Percentiles rank a stretch among this genome's conserved stretches.
These are phyloP conservation scores for Epichloe gansuensis DNA, from an alignment of 2,329 filamentous ascomycete genomes.

Conservation along the genomic window DNA sequence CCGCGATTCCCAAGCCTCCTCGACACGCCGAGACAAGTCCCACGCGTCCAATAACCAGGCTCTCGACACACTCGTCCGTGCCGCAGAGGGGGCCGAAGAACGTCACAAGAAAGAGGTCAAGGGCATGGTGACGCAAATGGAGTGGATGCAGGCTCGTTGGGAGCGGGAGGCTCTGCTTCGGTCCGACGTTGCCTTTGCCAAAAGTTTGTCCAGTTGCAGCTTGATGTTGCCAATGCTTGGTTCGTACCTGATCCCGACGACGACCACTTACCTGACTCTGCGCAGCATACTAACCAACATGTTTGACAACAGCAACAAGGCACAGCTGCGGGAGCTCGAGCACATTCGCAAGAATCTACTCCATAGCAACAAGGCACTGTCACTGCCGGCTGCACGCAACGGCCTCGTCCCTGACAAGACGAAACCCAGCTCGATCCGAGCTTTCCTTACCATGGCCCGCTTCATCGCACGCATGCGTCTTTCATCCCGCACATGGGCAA, in stretches of 20 bases:
- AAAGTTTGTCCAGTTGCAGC: slow-evolving; percentile 69
- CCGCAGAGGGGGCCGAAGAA: slow-evolving; percentile 50
- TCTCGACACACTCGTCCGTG: slow-evolving; percentile 46
- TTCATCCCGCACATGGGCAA: slow-evolving; percentile 35
- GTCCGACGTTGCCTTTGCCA: slow-evolving; percentile 71
- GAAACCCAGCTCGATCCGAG: slow-evolving; percentile 24
- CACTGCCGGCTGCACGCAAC: slow-evolving; percentile 15
- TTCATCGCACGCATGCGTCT: slow-evolving; percentile 41
- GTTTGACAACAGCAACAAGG: slow-evolving; percentile 60
- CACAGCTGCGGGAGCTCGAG: slow-evolving; percentile 74
- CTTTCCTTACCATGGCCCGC: slow-evolving; percentile 35
- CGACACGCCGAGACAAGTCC: slow-evolving; percentile 22
- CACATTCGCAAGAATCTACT: slow-evolving; percentile 50
- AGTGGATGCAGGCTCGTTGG: slow-evolving; percentile 76
- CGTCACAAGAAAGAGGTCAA: slow-evolving; percentile 64
- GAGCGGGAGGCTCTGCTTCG: slow-evolving; percentile 71
- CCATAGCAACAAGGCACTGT: slow-evolving; percentile 25
- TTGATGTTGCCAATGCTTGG: slow-evolving; percentile 82
- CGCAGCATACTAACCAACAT: neutral
- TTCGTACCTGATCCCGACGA: slow-evolving; percentile 38
- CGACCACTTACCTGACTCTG: slow-evolving; percentile 1
- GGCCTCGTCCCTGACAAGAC: slow-evolving; percentile 7
- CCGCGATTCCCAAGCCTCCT: slow-evolving; percentile 10
- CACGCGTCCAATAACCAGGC: slow-evolving; percentile 27
- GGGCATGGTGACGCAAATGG: slow-evolving; percentile 78